Evolutionary conservation across 2,329 filamentous ascomycete species (phyloP), one percentile per base, ranked within the genome.

Genomic region (Xylaria sp.): DNA sequence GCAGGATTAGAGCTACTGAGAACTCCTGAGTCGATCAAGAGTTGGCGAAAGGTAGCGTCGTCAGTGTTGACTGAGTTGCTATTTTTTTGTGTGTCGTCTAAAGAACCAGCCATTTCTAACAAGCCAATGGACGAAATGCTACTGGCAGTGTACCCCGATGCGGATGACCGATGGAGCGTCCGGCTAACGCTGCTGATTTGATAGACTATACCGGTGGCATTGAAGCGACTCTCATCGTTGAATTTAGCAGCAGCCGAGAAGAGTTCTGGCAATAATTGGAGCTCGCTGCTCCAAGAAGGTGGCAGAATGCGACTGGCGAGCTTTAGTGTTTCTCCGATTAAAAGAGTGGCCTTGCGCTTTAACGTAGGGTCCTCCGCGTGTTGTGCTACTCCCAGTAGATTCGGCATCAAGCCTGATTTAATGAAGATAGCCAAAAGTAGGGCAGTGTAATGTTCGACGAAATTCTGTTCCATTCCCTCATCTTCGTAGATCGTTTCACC

Each of bases 141-240:
- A 2, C 79, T 79, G 2, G 79, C 73, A 1, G 78, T 71, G 65
- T 80, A 81, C 6, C 83, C 80, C 0, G 86, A 83, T 1, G 87
- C 86, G 6, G 89, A 88, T 57, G 93, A 97, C 66, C 94, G 88
- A 77, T 97, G 97, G 15, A 99, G 83, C 0, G 94, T 98, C 71
- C 93, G 89, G 79, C 95, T 99, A 73, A 99, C 94, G 77, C 95
- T 97, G 81, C 97, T 97, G 63, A 99, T 97, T 78, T 98, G 96
- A 76, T 98, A 99, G 13, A 99, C 93, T 20, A 97, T 97, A 7
- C 93, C 91, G 7, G 93, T 94, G 6, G 95, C 93, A 65, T 92
- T 85, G 73, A 94, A 94, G 63, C 93, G 90, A 28, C 89, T 87
- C 36, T 94, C 89, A 23, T 89, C 85, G 26, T 88, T 84, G 74